Conservation (phyloP, 2,329 filamentous ascomycete species). For the Botrytis porri region DNA sequence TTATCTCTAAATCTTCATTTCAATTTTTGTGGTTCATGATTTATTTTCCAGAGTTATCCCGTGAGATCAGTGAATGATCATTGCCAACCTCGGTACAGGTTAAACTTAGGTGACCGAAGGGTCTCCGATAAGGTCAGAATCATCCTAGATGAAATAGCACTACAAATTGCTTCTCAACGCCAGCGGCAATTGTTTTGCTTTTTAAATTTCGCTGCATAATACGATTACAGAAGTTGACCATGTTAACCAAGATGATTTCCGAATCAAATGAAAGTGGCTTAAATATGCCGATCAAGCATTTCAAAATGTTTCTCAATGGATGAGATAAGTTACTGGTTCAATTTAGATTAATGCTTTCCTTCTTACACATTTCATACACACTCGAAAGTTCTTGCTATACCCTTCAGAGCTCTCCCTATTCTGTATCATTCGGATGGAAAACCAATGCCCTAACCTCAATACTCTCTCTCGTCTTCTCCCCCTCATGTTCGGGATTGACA, state of each 20-base stretch:
- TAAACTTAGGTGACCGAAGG: not conserved
- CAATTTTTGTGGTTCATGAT: too few species aligned
- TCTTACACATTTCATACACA: not conserved
- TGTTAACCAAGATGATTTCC: not conserved
- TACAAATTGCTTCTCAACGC: not conserved
- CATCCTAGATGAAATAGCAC: not conserved
- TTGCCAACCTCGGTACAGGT: not conserved
- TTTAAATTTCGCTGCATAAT: not conserved
- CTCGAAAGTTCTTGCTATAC: not conserved
- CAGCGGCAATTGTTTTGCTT: not conserved
- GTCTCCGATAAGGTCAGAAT: not conserved
- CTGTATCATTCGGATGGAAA: slow-evolving; percentile 39
- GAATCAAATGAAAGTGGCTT: not conserved
- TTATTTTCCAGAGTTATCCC: not conserved
- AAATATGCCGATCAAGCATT: not conserved
- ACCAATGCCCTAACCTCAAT: slow-evolving; percentile 56
- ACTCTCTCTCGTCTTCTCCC: slow-evolving; percentile 47
- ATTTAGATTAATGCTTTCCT: not conserved
- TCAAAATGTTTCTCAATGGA: not conserved
- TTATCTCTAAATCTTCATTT: not conserved
- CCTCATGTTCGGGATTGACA: slow-evolving; percentile 46
- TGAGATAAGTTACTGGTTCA: not conserved
- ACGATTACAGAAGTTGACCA: not conserved
- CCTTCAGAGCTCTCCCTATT: not conserved
- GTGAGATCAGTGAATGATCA: not conserved